Evolutionary conservation across 352 stramenopile species (phyloP).

Genomic region (Phytophthora cajani): DNA sequence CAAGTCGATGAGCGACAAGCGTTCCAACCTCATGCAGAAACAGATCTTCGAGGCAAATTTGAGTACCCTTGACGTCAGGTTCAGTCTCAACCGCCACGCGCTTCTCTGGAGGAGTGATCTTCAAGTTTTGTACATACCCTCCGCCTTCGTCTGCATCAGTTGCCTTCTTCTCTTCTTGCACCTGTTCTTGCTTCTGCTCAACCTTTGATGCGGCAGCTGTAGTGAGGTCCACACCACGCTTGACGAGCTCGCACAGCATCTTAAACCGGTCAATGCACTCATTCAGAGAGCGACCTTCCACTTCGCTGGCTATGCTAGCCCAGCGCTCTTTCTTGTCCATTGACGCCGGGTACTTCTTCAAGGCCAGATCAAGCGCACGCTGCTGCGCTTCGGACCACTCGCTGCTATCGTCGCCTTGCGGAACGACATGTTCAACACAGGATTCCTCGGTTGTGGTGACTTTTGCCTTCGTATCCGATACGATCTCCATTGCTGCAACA

Average conservation of each 20-base stretch:
- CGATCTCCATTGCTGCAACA: background rate
- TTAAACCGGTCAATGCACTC: conserved; percentile 88
- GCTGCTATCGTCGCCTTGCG: conserved; percentile 18
- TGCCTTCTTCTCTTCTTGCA: conserved; percentile 30
- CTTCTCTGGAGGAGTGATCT: conserved; percentile 55
- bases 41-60: conserved; percentile 68
- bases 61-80: conserved; percentile 53
- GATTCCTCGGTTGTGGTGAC: background rate
- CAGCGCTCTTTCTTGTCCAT: conserved; percentile 81
- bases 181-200: conserved; percentile 17
- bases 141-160: conserved; percentile 22
- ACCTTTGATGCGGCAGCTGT: background rate
- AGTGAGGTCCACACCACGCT: conserved; percentile 35
- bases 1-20: conserved; percentile 65
- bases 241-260: conserved; percentile 59
- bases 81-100: conserved; percentile 67
- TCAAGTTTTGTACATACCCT: conserved; percentile 31
- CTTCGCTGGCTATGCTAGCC: conserved; percentile 67
- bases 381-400: conserved; percentile 77
- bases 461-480: background rate
- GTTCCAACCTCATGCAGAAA: conserved; percentile 85
- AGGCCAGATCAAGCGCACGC: conserved; percentile 60
- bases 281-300: conserved; percentile 73
- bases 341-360: conserved; percentile 75
- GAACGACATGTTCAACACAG: conserved; percentile 1